A percentile compares a stretch with the other conserved stretches of the same genome.
phyloP scores from a whole-genome alignment of 352 stramenopile species.

The Vaucheria bursata region DNA sequence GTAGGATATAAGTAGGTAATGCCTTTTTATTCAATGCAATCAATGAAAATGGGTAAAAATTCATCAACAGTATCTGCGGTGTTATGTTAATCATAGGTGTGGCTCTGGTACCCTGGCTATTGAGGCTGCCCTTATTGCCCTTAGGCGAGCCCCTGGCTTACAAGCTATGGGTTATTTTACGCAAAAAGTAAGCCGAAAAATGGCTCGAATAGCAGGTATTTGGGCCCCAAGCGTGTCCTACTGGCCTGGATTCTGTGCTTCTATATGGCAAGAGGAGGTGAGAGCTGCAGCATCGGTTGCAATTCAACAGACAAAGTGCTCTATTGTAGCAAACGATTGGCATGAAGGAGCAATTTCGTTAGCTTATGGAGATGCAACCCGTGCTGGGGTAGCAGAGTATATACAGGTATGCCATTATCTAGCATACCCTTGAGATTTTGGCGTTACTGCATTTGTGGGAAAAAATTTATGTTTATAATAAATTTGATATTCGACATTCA shows the following conservation, averaged over 20 bases:
- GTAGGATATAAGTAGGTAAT: no score
- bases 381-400: constrained; percentile 19
- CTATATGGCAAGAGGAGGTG: constrained; percentile 22
- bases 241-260: constrained; percentile 42
- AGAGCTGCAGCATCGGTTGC: constrained; percentile 18
- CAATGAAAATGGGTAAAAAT: no score
- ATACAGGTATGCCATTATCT: constrained; percentile 17
- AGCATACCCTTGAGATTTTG: no score
- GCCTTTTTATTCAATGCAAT: no score
- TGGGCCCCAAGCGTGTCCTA: constrained; percentile 9
- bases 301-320: not conserved
- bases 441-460: no score
- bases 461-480: no score
- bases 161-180: constrained; percentile 41
- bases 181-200: constrained; percentile 14
- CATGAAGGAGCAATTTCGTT: constrained; percentile 44
- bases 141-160: constrained; percentile 60
- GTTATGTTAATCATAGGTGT: constrained; percentile 54
- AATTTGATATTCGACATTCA: no score
- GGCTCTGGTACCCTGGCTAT: constrained; percentile 63
- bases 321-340: constrained; percentile 47
- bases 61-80: no score
- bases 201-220: constrained; percentile 14
- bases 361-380: constrained; percentile 16
- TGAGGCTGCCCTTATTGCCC: constrained; percentile 64